A percentile compares a stretch with the other conserved stretches of the same genome.
These are phyloP conservation scores for Psilocybe tampanensis DNA, from an alignment of 768 basidiomycete genomes.

Conservation along the genomic window DNA sequence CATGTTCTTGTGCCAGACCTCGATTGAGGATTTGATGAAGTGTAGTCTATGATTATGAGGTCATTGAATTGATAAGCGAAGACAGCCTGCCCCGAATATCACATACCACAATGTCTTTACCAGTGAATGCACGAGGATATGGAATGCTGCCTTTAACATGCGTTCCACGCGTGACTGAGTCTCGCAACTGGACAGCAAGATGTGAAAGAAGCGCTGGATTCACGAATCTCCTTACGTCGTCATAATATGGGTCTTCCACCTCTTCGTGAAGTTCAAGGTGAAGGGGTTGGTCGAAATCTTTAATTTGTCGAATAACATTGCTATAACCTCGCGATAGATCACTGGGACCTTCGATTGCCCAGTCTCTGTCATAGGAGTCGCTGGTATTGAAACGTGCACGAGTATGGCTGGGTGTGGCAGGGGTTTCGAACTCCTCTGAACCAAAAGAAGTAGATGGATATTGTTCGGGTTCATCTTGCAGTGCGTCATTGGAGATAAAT, in stretches of 20 bases:
- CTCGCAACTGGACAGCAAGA: slow-evolving; percentile 84
- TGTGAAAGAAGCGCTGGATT: slow-evolving; percentile 87
- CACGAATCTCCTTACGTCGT: slow-evolving; percentile 78
- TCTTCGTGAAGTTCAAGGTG: slow-evolving; percentile 46
- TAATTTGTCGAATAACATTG: slow-evolving; percentile 28
- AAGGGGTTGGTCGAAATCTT: slow-evolving; percentile 20
- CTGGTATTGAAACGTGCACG: slow-evolving; percentile 2
- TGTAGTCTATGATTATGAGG: slow-evolving; percentile 57
- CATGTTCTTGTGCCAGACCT: slow-evolving; percentile 70
- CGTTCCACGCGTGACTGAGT: slow-evolving; percentile 84
- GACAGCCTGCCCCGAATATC: background rate
- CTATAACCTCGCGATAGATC: slow-evolving; percentile 26
- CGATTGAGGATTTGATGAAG: slow-evolving; percentile 84
- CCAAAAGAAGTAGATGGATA: background rate
- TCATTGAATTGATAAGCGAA: slow-evolving; percentile 1
- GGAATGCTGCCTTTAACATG: slow-evolving; percentile 96
- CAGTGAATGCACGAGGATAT: slow-evolving; percentile 90
- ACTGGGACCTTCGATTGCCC: slow-evolving; percentile 22
- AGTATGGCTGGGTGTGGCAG: slow-evolving; percentile 4
- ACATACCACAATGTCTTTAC: slow-evolving; percentile 63
- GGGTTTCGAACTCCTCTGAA: background rate
- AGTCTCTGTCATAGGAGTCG: slow-evolving; percentile 16
- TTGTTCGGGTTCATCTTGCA: background rate
- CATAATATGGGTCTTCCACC: slow-evolving; percentile 57
- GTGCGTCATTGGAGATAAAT: slow-evolving; percentile 5